Base-by-base conservation (phyloP, 768 basidiomycete species). In the Clavulina sp. region DNA sequence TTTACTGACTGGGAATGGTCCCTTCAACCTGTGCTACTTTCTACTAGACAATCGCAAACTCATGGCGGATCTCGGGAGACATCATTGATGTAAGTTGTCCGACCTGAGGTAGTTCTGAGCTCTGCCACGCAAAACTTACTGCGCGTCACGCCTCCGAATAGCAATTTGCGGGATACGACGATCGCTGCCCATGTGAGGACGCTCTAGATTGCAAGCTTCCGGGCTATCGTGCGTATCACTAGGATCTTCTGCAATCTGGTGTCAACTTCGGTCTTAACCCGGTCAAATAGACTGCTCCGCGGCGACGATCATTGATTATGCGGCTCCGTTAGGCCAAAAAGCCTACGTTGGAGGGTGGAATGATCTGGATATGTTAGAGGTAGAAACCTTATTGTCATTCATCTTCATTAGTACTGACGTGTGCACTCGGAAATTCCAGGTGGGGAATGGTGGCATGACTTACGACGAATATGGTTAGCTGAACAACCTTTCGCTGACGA, bases 231-330 rank as follows among this genome's bases (percentile, higher is more conserved):
- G 41, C 40, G 49, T 56, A 6, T 3, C 28, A 18, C 4, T 16
- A 4, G 4, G 23, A 41, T 5, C 18, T 7, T 29, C 1, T 18
- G 18, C 2, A 24, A 7, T 49, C 28, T 1, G 18, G 51, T 13
- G 5, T 21, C 7, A 2, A 13, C 23, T 2, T 23, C 30, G 23
- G 5, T 4, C 19, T 5, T 26, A 19, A 4, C 47, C 9, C 19
- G 7, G 9, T 28, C 41, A 19, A 2, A 33, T 18, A 55, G 54
- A 6, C 60, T 68, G 34, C 69, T 69, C 32, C 70, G 71, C 70
- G 68, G 70, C 72, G 56, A 66, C 72, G 34, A 74, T 75, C 41
- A 70, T 75, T 47, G 73, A 74, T 51, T 72, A 73, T 52, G 56
- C 73, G 1, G 74, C 74, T 3, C 75, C 73, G 3, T 66, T 75